These are phyloP conservation scores for Sporothrix brasiliensis DNA, from an alignment of 2,329 filamentous ascomycete species.

Conservation along the genomic window DNA sequence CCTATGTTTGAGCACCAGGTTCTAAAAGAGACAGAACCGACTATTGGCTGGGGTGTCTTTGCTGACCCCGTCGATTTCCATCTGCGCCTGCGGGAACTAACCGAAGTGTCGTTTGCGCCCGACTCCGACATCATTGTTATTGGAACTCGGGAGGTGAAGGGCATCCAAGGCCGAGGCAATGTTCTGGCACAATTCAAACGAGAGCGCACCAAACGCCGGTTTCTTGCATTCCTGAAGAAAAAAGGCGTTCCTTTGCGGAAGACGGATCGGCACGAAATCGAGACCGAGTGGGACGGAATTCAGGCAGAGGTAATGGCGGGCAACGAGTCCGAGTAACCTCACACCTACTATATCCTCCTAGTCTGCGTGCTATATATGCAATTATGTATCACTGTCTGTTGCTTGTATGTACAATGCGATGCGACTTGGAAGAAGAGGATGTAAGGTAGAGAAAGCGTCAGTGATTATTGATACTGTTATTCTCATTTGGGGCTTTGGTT, in stretches of 20 bases:
- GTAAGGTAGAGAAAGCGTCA: not conserved
- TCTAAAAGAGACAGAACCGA: conserved; percentile 49
- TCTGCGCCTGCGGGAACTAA: conserved; percentile 52
- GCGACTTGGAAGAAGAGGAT: not conserved
- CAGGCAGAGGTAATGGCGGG: conserved; percentile 43
- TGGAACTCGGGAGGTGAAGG: conserved; percentile 42
- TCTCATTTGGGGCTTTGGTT: not conserved
- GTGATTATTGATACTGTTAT: not conserved
- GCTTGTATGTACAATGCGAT: conserved; percentile 6
- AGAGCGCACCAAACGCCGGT: conserved; percentile 56
- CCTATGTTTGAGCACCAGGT: conserved; percentile 58
- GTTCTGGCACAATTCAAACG: conserved; percentile 58
- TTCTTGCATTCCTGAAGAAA: conserved; percentile 52
- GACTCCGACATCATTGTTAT: conserved; percentile 50
- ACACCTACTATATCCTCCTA: not conserved
- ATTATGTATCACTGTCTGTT: not conserved
- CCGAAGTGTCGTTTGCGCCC: conserved; percentile 50
- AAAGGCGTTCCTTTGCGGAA: conserved; percentile 50
- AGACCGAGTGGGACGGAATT: conserved; percentile 45
- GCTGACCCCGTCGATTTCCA: conserved; percentile 56
- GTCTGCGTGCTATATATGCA: not conserved
- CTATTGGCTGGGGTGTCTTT: conserved; percentile 53
- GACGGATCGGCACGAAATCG: conserved; percentile 43
- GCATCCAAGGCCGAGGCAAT: conserved; percentile 47
- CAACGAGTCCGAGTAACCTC: conserved; percentile 36